A percentile compares a stretch with the other conserved stretches of the same genome.
These are phyloP conservation scores for Trichoderma koningii DNA, from an alignment of 2,329 filamentous ascomycete genomes.

Conservation along the genomic window DNA sequence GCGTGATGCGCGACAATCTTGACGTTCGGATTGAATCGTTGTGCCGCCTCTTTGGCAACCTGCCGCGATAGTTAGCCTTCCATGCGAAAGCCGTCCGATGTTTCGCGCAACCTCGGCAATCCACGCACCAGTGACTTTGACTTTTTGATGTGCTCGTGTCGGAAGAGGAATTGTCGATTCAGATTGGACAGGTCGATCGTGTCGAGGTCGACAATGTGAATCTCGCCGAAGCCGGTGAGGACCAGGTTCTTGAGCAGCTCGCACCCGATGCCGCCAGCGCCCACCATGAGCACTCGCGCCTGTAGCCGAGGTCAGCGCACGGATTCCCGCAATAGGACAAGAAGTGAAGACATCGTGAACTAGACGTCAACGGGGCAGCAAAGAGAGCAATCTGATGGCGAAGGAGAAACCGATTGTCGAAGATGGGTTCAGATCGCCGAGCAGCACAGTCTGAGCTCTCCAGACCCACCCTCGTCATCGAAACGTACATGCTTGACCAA, in stretches of 20 bases:
- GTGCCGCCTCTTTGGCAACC: slow-evolving; percentile 90
- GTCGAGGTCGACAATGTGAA: slow-evolving; percentile 94
- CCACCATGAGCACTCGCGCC: slow-evolving; percentile 89
- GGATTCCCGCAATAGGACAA: neutral
- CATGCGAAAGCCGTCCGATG: neutral
- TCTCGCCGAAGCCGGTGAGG: slow-evolving; percentile 85
- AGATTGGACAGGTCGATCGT: slow-evolving; percentile 98
- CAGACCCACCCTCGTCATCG: neutral
- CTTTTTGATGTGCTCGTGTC: slow-evolving; percentile 97
- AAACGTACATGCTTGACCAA: slow-evolving; percentile 67
- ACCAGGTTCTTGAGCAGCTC: slow-evolving; percentile 97
- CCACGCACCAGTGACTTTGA: slow-evolving; percentile 80
- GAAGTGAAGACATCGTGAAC: neutral
- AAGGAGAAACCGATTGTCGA: neutral
- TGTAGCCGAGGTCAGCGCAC: slow-evolving; percentile 41
- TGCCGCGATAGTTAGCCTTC: slow-evolving; percentile 40
- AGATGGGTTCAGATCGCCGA: neutral
- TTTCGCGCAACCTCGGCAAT: neutral
- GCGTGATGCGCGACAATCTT: slow-evolving; percentile 87
- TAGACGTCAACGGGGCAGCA: neutral
- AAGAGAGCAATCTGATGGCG: too few species aligned
- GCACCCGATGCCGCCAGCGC: slow-evolving; percentile 95
- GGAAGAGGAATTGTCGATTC: slow-evolving; percentile 95
- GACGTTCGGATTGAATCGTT: slow-evolving; percentile 84
- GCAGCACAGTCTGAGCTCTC: neutral